Evolutionary conservation across 2,329 filamentous ascomycete species (phyloP), one percentile per base, ranked within the genome.

Genomic region (Aspergillus sergii): DNA sequence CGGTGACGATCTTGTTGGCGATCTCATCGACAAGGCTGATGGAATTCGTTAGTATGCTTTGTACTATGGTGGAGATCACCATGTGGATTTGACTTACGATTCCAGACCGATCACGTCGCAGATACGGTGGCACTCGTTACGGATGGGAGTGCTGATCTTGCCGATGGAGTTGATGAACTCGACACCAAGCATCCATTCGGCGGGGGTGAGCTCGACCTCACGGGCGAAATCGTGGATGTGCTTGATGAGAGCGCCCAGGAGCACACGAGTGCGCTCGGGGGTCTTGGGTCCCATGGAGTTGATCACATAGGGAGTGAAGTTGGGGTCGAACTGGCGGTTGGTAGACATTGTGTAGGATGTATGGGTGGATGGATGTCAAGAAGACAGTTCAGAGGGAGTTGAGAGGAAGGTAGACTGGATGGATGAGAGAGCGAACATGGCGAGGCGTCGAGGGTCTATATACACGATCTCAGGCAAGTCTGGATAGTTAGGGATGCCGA

Each of bases 191-290:
- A 92, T 86, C 91, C 91, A 93, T 79, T 94, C 91, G 60, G 91
- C 90, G 36, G 87, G 84, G 21, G 88, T 92, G 58, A 94, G 86
- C 79, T 93, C 90, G 67, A 91, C 86, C 73, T 94, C 91, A 62
- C 91, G 88, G 61, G 88, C 86, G 76, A 93, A 93, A 79, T 93
- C 90, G 81, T 94, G 91, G 63, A 94, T 83, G 80, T 93, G 90
- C 56, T 80, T 83, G 78, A 93, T 88, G 70, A 93, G 78, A 32
- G 85, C 82, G 64, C 82, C 77, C 72, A 93, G 81, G 71, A 93
- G 82, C 67, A 86, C 81, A 63, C 88, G 85, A 71, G 88, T 85
- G 64, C 91, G 84, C 62, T 88, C 86, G 58, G 84, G 81, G 14
- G 88, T 87, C 71, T 91, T 88, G 71, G 90, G 88, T 59, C 89